These are phyloP conservation scores for sunflower (Helianthus annuus) DNA, from an alignment of 129 eudicot species.

Conservation along the genomic window HanXRQr2.0-SUNRISE NC_035447.2:174675333-174675832, in stretches of 20 bases:
- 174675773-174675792: no score
- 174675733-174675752: no score
- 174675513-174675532: conserved; percentile 97
- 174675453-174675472: background rate
- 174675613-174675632: conserved; percentile 59
- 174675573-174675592: conserved; percentile 72
- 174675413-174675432: no score
- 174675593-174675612: conserved; percentile 80
- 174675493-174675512: conserved; percentile 60
- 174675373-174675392: no score
- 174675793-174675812: no score
- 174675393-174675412: no score
- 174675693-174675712: background rate
- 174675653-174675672: conserved; percentile 24
- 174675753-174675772: no score
- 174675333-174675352: no score
- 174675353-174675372: no score
- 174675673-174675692: conserved; percentile 47
- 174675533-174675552: conserved; percentile 86
- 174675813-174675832: no score
- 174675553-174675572: conserved; percentile 72
- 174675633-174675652: conserved; percentile 34
- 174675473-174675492: background rate
- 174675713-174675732: no score
- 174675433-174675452: background rate